Evolutionary conservation across 768 basidiomycete species (phyloP).

Genomic region (Amanita muscaria): DNA sequence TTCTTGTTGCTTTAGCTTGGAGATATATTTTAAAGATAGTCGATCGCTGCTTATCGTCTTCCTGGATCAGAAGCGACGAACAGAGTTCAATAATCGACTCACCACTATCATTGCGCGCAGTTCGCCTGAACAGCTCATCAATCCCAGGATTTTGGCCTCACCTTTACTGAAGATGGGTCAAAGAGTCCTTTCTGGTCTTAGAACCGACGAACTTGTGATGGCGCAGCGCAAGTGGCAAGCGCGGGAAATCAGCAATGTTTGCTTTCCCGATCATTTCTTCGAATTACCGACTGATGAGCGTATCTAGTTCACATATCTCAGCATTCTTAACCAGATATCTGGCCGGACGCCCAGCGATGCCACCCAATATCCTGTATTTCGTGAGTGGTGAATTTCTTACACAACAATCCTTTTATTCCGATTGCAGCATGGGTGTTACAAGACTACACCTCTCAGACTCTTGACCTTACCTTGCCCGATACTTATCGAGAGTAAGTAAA

Average conservation of each 20-base stretch:
- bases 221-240: slow-evolving; percentile 84
- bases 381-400: slow-evolving; percentile 34
- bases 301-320: slow-evolving; percentile 76
- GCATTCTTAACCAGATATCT: slow-evolving; percentile 85
- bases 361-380: slow-evolving; percentile 89
- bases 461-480: slow-evolving; percentile 55
- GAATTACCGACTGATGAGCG: neutral
- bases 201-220: slow-evolving; percentile 51
- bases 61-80: slow-evolving; percentile 54
- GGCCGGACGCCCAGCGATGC: slow-evolving; percentile 92
- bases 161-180: slow-evolving; percentile 47
- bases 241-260: slow-evolving; percentile 85
- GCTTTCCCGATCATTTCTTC: slow-evolving; percentile 14
- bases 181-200: slow-evolving; percentile 40
- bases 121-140: slow-evolving; percentile 31
- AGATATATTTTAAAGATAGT: slow-evolving; percentile 90
- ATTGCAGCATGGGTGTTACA: slow-evolving; percentile 76
- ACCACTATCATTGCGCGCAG: slow-evolving; percentile 36
- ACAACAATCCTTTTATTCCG: too few relatives aligned
- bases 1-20: slow-evolving; percentile 42
- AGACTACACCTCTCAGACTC: slow-evolving; percentile 66
- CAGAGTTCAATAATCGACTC: slow-evolving; percentile 48
- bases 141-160: slow-evolving; percentile 45
- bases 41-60: slow-evolving; percentile 83
- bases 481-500: slow-evolving; percentile 65